Conservation (phyloP, 306 rosid species). For the Urtica urens region DNA sequence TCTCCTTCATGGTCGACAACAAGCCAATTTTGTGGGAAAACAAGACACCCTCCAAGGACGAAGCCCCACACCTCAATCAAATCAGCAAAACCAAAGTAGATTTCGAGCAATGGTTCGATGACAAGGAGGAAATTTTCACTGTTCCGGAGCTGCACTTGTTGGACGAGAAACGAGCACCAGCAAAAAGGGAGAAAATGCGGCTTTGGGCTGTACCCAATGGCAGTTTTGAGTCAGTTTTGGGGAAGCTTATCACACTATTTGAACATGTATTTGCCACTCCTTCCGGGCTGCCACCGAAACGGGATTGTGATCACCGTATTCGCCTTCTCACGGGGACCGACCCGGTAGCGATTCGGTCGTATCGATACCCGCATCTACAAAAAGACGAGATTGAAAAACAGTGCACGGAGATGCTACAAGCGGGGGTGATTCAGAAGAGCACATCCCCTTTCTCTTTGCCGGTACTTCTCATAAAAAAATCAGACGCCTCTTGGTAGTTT, state of each 20-base stretch:
- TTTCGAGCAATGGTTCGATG: background rate
- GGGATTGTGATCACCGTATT: background rate
- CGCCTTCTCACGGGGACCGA: background rate
- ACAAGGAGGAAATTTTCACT: background rate
- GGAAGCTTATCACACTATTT: background rate
- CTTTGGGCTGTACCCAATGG: background rate
- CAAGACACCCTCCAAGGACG: background rate
- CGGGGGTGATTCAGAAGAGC: background rate
- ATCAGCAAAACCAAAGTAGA: background rate
- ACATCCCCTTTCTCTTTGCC: background rate
- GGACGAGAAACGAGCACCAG: background rate
- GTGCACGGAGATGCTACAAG: background rate
- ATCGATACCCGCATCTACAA: background rate
- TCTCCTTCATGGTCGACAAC: background rate
- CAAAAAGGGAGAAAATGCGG: background rate
- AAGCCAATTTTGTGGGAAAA: background rate
- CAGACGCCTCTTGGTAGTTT: background rate
- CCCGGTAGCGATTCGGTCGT: background rate
- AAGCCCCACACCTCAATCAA: background rate
- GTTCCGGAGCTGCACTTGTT: background rate
- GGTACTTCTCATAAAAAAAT: background rate
- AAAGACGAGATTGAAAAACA: background rate
- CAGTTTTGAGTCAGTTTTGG: background rate
- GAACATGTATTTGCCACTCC: background rate
- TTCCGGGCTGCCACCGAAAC: background rate